Evolutionary conservation across 768 basidiomycete species (phyloP), one percentile per base, ranked within the genome.

Genomic region (Sporobolomyces roseus): DNA sequence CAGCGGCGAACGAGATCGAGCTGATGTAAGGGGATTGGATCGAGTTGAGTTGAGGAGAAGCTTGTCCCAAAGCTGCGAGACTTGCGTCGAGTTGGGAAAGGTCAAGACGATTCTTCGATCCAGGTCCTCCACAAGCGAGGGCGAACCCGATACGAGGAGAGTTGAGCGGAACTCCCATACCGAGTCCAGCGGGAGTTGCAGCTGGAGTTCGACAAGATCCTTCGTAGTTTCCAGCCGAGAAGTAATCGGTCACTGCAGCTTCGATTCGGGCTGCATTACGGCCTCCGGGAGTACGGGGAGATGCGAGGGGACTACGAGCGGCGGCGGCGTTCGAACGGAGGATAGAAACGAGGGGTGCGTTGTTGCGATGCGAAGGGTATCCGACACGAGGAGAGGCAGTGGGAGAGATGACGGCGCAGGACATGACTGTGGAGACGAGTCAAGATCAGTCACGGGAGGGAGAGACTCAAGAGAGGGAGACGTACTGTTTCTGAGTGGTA

Each of bases 201-300:
- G 58, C 38, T 3, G 63, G 63, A 33, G 63, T 65, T 10, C 55
- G 30, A 6, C 54, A 38, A 12, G 54, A 25, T 2, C 63, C 63
- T 43, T 65, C 63, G 63, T 58, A 58, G 41, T 13, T 32, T 27
- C 48, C 49, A 32, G 25, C 49, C 45, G 63, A 65, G 48, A 65
- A 65, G 55, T 65, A 65, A 32, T 65, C 63, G 35, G 55, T 49
- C 2, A 64, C 63, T 21, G 43, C 46, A 10, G 53, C 43, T 35
- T 55, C 63, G 49, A 58, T 58, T 3, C 45, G 27, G 19, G 58
- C 58, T 19, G 58, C 58, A 5, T 49, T 56, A 29, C 54, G 46
- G 3, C 54, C 63, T 25, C 54, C 63, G 3, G 63, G 63, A 4
- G 63, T 58, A 49, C 63, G 63, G 21, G 63, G 63, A 17, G 63